Evolutionary conservation across 345 rosid genomes (phyloP).

Genomic region (Populus nigra): DNA sequence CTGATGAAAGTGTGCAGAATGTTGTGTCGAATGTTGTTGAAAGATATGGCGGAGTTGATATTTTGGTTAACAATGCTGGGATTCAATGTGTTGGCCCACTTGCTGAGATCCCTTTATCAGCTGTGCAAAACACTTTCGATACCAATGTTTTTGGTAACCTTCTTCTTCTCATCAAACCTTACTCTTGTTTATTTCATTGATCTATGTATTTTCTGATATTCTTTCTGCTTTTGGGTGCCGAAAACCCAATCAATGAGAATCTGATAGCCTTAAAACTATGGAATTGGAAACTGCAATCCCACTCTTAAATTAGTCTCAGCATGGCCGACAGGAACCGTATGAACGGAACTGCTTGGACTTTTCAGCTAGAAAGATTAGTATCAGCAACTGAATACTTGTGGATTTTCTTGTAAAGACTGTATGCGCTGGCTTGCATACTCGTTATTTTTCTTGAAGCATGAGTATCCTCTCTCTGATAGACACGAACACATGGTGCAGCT

Average conservation of each 20-base stretch:
- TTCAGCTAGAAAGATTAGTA: background rate
- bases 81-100: slow-evolving; percentile 82
- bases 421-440: background rate
- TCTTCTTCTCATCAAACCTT: background rate
- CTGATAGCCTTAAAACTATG: background rate
- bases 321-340: no score
- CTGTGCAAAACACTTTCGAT: slow-evolving; percentile 54
- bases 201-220: background rate
- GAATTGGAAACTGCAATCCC: background rate
- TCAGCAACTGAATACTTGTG: background rate
- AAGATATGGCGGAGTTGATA: slow-evolving; percentile 61
- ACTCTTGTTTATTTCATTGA: background rate
- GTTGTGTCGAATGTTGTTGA: slow-evolving; percentile 51
- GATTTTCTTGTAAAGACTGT: background rate
- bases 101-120: slow-evolving; percentile 66
- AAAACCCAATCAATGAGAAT: background rate
- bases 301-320: background rate
- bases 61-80: slow-evolving; percentile 87
- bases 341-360: no score
- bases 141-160: slow-evolving; percentile 73
- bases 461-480: no score
- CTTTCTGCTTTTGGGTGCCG: background rate
- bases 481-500: background rate
- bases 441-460: background rate
- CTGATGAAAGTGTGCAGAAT: slow-evolving; percentile 53